These are phyloP conservation scores for Boletus pseudopeckii DNA, from an alignment of 768 basidiomycete genomes.

Conservation along the genomic window DNA sequence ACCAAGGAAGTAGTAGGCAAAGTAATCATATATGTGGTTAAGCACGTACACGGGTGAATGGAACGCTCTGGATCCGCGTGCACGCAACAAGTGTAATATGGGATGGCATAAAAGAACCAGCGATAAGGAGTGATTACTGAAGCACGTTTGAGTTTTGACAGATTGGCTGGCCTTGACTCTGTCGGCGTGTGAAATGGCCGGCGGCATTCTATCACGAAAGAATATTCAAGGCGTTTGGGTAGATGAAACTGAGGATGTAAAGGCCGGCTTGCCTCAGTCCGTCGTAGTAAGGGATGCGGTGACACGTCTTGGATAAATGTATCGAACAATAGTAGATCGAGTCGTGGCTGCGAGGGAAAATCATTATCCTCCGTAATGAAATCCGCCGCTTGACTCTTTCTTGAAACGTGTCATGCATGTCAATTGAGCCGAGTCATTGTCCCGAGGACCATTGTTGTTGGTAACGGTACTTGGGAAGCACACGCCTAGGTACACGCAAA, in stretches of 20 bases:
- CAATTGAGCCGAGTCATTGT: background rate
- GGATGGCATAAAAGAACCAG: background rate
- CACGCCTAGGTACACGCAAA: background rate
- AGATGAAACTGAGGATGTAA: background rate
- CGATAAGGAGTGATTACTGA: too few species aligned
- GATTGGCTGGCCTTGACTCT: background rate
- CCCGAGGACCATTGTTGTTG: background rate
- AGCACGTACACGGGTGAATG: too few species aligned
- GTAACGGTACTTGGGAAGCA: background rate
- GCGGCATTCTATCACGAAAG: slow-evolving; percentile 5
- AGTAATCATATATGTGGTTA: too few species aligned
- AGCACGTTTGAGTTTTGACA: slow-evolving; percentile 13
- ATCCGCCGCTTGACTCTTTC: slow-evolving; percentile 5
- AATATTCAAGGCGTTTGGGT: background rate
- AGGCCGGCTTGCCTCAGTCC: too few species aligned
- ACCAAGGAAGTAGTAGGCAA: background rate
- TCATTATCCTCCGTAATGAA: slow-evolving; percentile 16
- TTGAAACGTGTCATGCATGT: slow-evolving; percentile 12
- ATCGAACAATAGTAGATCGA: too few species aligned
- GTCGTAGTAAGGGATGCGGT: background rate
- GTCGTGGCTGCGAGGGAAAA: slow-evolving; percentile 3
- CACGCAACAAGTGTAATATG: background rate
- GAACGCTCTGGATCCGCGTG: too few species aligned
- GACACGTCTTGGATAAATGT: too few species aligned
- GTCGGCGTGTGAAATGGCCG: slow-evolving; percentile 13